Evolutionary conservation across 441 rosid genomes (phyloP).

Genomic region (Bocquillonia castaneifolia): DNA sequence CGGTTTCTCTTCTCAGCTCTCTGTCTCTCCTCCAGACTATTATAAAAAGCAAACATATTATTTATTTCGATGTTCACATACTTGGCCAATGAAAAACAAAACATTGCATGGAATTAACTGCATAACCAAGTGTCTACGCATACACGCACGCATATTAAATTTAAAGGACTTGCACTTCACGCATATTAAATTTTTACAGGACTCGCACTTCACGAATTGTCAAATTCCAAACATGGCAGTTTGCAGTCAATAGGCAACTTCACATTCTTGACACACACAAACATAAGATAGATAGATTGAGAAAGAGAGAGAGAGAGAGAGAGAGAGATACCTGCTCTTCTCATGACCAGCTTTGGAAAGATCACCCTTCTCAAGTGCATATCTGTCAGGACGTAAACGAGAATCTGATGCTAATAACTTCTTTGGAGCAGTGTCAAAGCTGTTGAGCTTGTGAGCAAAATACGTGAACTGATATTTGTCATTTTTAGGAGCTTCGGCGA

Average conservation of each 20-base stretch:
- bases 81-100: not conserved
- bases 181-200: too few species aligned
- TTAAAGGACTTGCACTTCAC: too few species aligned
- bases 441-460: slow-evolving; percentile 89
- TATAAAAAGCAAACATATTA: slow-evolving; percentile 12
- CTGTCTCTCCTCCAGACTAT: slow-evolving; percentile 92
- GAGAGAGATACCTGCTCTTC: slow-evolving; percentile 69
- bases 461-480: slow-evolving; percentile 84
- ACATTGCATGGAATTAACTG: not conserved
- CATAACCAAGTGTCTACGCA: not conserved
- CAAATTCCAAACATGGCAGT: too few species aligned
- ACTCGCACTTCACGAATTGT: too few species aligned
- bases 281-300: not conserved
- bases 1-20: slow-evolving; percentile 84
- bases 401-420: slow-evolving; percentile 88
- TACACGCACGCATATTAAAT: not conserved
- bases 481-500: slow-evolving; percentile 69
- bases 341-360: slow-evolving; percentile 68
- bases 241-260: not conserved
- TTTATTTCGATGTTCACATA: slow-evolving; percentile 19
- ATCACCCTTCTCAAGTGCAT: slow-evolving; percentile 88
- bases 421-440: slow-evolving; percentile 88
- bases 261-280: not conserved
- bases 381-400: slow-evolving; percentile 90
- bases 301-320: not conserved